These are phyloP conservation scores for Tylopilus vinaceipallidus DNA, from an alignment of 768 basidiomycete genomes.

Conservation along the genomic window DNA sequence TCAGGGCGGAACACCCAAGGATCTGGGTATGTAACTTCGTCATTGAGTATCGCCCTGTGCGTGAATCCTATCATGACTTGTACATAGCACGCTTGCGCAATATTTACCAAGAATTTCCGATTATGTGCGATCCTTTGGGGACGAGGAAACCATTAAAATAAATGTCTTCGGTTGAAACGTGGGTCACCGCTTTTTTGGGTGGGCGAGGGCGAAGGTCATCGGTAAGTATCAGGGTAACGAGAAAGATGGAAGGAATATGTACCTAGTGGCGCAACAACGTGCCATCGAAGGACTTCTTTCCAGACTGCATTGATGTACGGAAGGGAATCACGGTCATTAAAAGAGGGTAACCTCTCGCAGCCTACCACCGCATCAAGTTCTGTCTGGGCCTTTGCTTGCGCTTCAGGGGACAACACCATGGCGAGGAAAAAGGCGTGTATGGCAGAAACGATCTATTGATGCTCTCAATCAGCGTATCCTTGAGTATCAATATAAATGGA, in stretches of 20 bases:
- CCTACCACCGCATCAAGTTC: slow-evolving; percentile 27
- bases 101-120: slow-evolving; percentile 27
- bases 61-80: background rate
- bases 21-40: slow-evolving; percentile 39
- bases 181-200: slow-evolving; percentile 8
- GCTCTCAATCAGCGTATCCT: slow-evolving; percentile 19
- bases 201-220: too few species aligned
- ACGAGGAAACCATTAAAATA: slow-evolving; percentile 12
- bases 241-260: slow-evolving; percentile 21
- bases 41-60: slow-evolving; percentile 51
- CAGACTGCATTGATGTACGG: slow-evolving; percentile 25
- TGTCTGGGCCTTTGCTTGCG: slow-evolving; percentile 22
- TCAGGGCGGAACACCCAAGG: slow-evolving; percentile 35
- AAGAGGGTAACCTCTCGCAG: slow-evolving; percentile 16
- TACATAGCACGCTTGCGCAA: background rate
- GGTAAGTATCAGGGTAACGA: background rate
- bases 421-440: slow-evolving; percentile 24
- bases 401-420: slow-evolving; percentile 20
- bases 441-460: slow-evolving; percentile 12
- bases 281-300: slow-evolving; percentile 28
- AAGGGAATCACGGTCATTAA: slow-evolving; percentile 20
- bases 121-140: slow-evolving; percentile 22
- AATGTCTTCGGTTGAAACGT: slow-evolving; percentile 22
- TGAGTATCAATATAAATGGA: slow-evolving; percentile 35
- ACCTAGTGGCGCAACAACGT: slow-evolving; percentile 16